These are phyloP conservation scores for Circinella umbellata DNA, from an alignment of 371 early-diverging fungal genomes.

Conservation along the genomic window DNA sequence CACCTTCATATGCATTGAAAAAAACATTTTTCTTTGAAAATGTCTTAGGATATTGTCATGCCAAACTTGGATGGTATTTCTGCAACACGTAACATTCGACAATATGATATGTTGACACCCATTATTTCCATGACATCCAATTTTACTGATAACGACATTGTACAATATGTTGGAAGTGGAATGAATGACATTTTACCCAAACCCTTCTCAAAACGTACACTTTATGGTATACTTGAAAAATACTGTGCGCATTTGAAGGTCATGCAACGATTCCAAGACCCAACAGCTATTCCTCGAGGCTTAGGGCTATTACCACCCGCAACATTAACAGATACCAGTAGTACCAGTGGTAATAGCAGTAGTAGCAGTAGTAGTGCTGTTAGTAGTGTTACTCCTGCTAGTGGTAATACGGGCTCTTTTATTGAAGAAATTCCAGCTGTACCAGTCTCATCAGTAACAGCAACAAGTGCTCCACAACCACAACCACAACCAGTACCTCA, in stretches of 20 bases:
- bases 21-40: not conserved
- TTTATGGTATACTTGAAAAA: conserved; percentile 64
- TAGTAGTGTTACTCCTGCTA: not conserved
- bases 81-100: conserved; percentile 75
- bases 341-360: not conserved
- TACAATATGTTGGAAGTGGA: conserved; percentile 74
- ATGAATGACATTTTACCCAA: conserved; percentile 86
- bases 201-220: conserved; percentile 68
- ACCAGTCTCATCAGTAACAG: conserved; percentile 3
- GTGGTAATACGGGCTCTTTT: not conserved
- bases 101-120: conserved; percentile 73
- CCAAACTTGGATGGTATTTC: conserved; percentile 79
- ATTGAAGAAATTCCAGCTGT: conserved; percentile 12
- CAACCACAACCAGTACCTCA: too few species aligned
- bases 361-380: not conserved
- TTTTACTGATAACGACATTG: conserved; percentile 68
- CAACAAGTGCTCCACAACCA: conserved; percentile 32
- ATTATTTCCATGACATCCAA: conserved; percentile 86
- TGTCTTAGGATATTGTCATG: conserved; percentile 71
- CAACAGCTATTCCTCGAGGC: conserved; percentile 7
- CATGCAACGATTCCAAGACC: conserved; percentile 13
- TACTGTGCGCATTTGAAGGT: conserved; percentile 64
- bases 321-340: not conserved
- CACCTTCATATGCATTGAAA: too few species aligned
- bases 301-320: not conserved